Percentiles rank a stretch among this genome's conserved stretches.
Conservation (phyloP, 192 early-diverging fungal genomes). For the Kappamyces sp. region DNA sequence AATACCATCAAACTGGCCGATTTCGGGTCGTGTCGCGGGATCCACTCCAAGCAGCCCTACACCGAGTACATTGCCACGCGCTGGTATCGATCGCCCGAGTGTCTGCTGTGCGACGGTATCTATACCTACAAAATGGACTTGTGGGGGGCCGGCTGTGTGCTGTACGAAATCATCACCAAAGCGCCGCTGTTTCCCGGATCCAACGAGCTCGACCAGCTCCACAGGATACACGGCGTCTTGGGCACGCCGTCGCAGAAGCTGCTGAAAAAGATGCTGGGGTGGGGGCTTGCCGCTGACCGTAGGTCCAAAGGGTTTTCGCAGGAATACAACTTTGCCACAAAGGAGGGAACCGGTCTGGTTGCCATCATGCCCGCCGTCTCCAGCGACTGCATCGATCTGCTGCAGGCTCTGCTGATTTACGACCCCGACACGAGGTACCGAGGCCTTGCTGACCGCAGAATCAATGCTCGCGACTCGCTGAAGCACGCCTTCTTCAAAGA, state of each 20-base stretch:
- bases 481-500: constrained; percentile 42
- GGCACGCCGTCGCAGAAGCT: constrained; percentile 50
- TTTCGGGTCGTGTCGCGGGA: constrained; percentile 59
- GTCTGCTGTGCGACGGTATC: constrained; percentile 51
- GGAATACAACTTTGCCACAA: constrained; percentile 49
- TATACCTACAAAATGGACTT: constrained; percentile 60
- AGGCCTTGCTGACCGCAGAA: neutral
- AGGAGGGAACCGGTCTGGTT: constrained; percentile 46
- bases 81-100: constrained; percentile 63
- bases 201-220: constrained; percentile 59
- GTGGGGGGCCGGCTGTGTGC: constrained; percentile 57
- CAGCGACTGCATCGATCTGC: constrained; percentile 42
- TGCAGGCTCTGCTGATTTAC: constrained; percentile 40
- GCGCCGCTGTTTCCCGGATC: constrained; percentile 55
- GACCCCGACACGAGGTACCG: constrained; percentile 48
- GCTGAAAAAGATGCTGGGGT: constrained; percentile 52
- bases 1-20: constrained; percentile 52
- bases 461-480: constrained; percentile 39
- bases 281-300: neutral
- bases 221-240: constrained; percentile 52
- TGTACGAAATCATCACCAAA: constrained; percentile 50
- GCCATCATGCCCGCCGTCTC: constrained; percentile 38
- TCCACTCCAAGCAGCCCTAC: constrained; percentile 58
- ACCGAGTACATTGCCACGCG: constrained; percentile 66
- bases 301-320: constrained; percentile 29